phyloP scores from a whole-genome alignment of 805 yeast genomes.

The Ogataea sp. region DNA sequence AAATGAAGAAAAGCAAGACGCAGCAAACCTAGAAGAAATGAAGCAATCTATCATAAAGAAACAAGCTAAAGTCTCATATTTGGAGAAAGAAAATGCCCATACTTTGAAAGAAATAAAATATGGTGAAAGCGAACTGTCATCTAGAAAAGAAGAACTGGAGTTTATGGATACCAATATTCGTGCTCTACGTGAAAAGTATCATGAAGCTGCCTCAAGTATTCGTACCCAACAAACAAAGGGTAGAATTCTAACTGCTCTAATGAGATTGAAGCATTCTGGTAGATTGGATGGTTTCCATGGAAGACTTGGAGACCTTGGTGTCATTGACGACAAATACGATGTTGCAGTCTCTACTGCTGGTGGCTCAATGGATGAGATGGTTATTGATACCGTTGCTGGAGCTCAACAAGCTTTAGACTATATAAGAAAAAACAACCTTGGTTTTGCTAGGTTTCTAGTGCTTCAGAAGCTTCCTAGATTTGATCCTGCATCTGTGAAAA shows the following conservation, averaged over 20 bases:
- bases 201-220: constrained; percentile 57
- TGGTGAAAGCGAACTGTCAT: constrained; percentile 50
- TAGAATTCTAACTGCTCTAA: constrained; percentile 62
- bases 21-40: constrained; percentile 31
- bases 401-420: constrained; percentile 66
- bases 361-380: constrained; percentile 85
- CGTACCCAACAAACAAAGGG: constrained; percentile 58
- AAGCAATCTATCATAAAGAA: constrained; percentile 35
- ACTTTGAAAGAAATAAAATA: constrained; percentile 44
- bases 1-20: constrained; percentile 35
- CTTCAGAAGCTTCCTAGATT: constrained; percentile 64
- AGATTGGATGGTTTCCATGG: constrained; percentile 84
- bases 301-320: constrained; percentile 86
- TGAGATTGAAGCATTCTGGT: constrained; percentile 68
- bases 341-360: constrained; percentile 94
- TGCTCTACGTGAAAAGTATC: constrained; percentile 49
- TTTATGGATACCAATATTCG: constrained; percentile 46
- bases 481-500: constrained; percentile 46
- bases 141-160: constrained; percentile 41
- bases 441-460: constrained; percentile 83
- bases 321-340: constrained; percentile 81
- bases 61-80: constrained; percentile 32
- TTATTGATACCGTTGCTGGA: constrained; percentile 68
- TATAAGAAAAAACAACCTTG: constrained; percentile 72
- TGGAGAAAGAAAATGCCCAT: constrained; percentile 40